These are phyloP conservation scores for Polyrhizophydium stewartii DNA, from an alignment of 371 early-diverging fungal genomes.

Conservation along the genomic window DNA sequence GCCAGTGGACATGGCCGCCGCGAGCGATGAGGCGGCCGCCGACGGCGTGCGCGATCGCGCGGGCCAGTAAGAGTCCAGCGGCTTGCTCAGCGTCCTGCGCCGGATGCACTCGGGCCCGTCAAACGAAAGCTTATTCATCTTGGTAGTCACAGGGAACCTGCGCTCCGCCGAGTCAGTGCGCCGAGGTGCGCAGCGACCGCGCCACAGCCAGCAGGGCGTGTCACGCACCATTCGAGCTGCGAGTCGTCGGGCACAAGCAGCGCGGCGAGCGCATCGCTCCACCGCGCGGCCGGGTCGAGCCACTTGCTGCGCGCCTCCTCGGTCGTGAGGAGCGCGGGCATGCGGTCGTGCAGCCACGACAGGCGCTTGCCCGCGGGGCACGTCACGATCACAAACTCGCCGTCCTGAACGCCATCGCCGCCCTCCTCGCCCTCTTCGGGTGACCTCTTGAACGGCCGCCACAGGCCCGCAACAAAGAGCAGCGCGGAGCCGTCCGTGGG, in stretches of 20 bases:
- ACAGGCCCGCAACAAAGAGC: neutral
- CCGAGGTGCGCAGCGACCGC: too few relatives aligned
- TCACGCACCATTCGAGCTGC: constrained; percentile 34
- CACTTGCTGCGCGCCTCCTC: constrained; percentile 46
- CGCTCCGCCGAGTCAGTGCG: neutral
- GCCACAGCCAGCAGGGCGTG: neutral
- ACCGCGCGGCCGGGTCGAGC: constrained; percentile 48
- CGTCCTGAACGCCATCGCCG: too few relatives aligned
- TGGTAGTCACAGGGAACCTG: constrained; percentile 34
- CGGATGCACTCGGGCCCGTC: constrained; percentile 44
- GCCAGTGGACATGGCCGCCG: too few relatives aligned
- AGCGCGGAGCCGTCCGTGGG: neutral
- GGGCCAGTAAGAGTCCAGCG: too few relatives aligned
- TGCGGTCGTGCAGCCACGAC: constrained; percentile 62
- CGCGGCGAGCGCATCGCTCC: constrained; percentile 18
- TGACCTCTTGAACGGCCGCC: neutral
- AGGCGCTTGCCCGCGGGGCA: constrained; percentile 42
- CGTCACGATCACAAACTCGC: constrained; percentile 41
- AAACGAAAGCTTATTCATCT: constrained; percentile 43
- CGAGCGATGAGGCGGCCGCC: too few relatives aligned
- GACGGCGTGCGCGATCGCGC: too few relatives aligned
- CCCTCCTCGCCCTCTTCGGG: too few relatives aligned
- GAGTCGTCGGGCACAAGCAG: constrained; percentile 55
- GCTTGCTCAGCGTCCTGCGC: too few relatives aligned
- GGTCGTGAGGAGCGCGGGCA: constrained; percentile 65